Base-by-base conservation (phyloP, 441 rosid species). In the Erodium texanum region DNA sequence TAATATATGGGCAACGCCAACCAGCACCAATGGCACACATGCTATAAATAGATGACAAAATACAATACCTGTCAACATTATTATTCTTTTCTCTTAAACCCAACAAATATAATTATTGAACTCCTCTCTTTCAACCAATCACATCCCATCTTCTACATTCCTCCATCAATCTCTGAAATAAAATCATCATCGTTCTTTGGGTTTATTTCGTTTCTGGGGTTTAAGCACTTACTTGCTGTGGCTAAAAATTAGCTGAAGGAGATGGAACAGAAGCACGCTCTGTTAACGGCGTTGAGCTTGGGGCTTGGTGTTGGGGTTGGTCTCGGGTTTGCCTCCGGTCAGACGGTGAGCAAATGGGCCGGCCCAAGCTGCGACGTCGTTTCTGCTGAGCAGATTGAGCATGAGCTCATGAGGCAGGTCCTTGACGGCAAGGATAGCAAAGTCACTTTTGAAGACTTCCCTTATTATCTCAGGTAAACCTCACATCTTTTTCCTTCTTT, bases 301-400 rank as follows among this genome's bases (percentile, higher is more conserved):
- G 97, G 97, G 62, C 87, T 93, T 29, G 98, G 98, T 18, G 81
- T 93, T 24, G 89, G 90, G 0, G 84, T 88, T 29, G 99, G 99
- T 6, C 66, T 93, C 0, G 95, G 95, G 29, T 78, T 89, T 80
- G 97, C 96, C 19, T 89, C 99, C 24, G 92, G 97, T 61, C 86
- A 87, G 61, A 82, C 80, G 64, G 76, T 83, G 68, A 75, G 85
- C 68, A 78, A 84, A 80, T 86, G 89, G 93, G 74, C 76, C 11
- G 77, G 79, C 71, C 78, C 29, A 1, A 27, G 29, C 29, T 27
- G 22, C 61, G 61, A 16, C 61, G 83, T 81, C 67, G 66, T 84
- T 24, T 73, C 86, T 11, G 79, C 77, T 58, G 88, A 77, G 74
- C 85, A 85, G 85, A 85, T 91, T 77, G 89, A 84, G 77, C 89